These are phyloP conservation scores for Cupressus sempervirens DNA, from an alignment of 75 land plant genomes.

Conservation along the genomic window DNA sequence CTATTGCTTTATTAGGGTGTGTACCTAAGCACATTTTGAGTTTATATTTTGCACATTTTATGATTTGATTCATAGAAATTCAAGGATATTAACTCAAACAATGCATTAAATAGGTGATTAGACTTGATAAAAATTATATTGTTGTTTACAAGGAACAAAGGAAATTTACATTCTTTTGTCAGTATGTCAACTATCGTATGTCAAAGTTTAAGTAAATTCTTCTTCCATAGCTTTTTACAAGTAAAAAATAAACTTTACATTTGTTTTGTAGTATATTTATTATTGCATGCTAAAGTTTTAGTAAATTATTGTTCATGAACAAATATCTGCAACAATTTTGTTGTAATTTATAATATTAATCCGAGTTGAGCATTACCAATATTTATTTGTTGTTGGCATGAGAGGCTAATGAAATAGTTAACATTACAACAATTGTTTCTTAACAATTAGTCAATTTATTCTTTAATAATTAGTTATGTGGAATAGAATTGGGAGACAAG, in stretches of 20 bases:
- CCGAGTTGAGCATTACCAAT: background rate
- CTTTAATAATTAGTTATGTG: background rate
- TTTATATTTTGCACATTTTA: background rate
- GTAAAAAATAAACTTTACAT: too few relatives aligned
- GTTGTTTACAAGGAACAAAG: background rate
- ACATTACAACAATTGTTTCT: background rate
- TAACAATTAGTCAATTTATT: too few relatives aligned
- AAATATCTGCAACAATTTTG: background rate
- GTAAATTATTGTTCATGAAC: background rate
- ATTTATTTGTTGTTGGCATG: background rate
- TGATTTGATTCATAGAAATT: background rate
- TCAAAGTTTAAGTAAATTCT: too few relatives aligned
- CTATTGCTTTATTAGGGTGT: constrained; percentile 46
- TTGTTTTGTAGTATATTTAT: too few relatives aligned
- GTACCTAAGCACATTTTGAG: background rate
- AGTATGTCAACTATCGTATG: too few relatives aligned
- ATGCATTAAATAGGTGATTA: background rate
- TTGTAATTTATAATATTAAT: too few relatives aligned
- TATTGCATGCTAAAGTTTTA: too few relatives aligned
- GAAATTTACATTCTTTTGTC: background rate
- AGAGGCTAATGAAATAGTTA: background rate
- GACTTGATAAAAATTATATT: background rate
- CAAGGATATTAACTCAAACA: background rate
- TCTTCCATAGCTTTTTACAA: too few relatives aligned
- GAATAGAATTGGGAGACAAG: background rate